Conservation (phyloP, 2,329 filamentous ascomycete genomes). For the Dactylellina cionopaga region DNA sequence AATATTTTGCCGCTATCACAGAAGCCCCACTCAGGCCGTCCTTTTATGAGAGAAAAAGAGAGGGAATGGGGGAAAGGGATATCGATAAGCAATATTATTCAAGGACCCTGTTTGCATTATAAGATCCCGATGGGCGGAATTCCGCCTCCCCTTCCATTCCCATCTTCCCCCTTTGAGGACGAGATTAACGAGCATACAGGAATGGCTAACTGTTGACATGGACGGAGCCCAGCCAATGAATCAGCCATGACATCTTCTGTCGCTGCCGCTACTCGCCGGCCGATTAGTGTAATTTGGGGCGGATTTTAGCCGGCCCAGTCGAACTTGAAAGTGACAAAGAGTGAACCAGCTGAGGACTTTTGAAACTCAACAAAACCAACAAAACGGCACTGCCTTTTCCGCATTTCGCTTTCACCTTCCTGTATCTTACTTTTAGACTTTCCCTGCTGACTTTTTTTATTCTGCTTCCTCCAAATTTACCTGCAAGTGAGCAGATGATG, state of each 20-base stretch:
- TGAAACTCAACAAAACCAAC: conserved; percentile 48
- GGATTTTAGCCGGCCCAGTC: conserved; percentile 41
- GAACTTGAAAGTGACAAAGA: too few species aligned
- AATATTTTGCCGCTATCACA: conserved; percentile 21
- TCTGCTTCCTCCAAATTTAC: background rate
- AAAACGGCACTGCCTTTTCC: background rate
- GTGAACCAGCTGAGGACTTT: too few species aligned
- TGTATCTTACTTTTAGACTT: background rate
- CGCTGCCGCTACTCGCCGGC: conserved; percentile 18
- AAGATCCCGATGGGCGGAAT: conserved; percentile 24
- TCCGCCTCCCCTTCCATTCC: too few species aligned
- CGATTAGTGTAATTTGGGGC: conserved; percentile 17
- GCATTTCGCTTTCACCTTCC: conserved; percentile 40
- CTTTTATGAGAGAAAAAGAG: conserved; percentile 19
- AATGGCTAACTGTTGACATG: background rate
- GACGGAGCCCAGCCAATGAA: conserved; percentile 32
- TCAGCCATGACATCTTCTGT: conserved; percentile 28
- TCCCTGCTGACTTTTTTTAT: background rate
- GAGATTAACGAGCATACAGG: conserved; percentile 14
- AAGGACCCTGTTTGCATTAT: background rate
- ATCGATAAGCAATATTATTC: background rate
- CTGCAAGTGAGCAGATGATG: too few species aligned
- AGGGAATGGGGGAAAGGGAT: too few species aligned
- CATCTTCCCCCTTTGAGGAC: too few species aligned
- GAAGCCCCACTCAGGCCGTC: background rate